Conservation (phyloP, 2,329 filamentous ascomycete genomes). For the Pochonia chlamydosporia region DNA sequence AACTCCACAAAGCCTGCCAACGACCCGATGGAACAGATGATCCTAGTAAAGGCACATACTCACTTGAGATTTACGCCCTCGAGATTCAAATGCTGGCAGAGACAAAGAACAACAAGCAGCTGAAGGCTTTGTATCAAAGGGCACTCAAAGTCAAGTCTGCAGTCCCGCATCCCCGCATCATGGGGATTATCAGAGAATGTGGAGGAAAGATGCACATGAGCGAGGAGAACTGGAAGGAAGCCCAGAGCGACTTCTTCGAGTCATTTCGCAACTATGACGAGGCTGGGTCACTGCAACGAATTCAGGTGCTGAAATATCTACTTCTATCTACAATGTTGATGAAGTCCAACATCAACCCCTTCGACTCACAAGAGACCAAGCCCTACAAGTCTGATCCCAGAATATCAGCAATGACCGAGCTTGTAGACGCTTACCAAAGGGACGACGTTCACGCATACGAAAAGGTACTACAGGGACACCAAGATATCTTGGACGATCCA, state of each 20-base stretch:
- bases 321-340: constrained; percentile 97
- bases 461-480: constrained; percentile 77
- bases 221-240: constrained; percentile 98
- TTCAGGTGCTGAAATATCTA: constrained; percentile 95
- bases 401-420: constrained; percentile 93
- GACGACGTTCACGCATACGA: constrained; percentile 94
- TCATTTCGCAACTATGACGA: constrained; percentile 99
- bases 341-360: constrained; percentile 97
- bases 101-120: constrained; percentile 93
- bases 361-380: constrained; percentile 97
- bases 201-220: constrained; percentile 99
- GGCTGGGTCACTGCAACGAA: constrained; percentile 89
- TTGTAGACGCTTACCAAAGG: constrained; percentile 93
- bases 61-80: constrained; percentile 89
- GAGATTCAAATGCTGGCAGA: constrained; percentile 99
- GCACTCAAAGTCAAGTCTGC: constrained; percentile 92
- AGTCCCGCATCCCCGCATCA: constrained; percentile 96
- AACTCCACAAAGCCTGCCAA: constrained; percentile 86
- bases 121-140: constrained; percentile 87
- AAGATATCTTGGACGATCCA: constrained; percentile 81
- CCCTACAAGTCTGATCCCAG: constrained; percentile 94
- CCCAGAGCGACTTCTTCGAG: constrained; percentile 96
- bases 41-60: constrained; percentile 92
- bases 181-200: constrained; percentile 98
- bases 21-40: constrained; percentile 82